These are phyloP conservation scores for Torulaspora pretoriensis DNA, from an alignment of 1,139 yeast species.

Conservation along the genomic window DNA sequence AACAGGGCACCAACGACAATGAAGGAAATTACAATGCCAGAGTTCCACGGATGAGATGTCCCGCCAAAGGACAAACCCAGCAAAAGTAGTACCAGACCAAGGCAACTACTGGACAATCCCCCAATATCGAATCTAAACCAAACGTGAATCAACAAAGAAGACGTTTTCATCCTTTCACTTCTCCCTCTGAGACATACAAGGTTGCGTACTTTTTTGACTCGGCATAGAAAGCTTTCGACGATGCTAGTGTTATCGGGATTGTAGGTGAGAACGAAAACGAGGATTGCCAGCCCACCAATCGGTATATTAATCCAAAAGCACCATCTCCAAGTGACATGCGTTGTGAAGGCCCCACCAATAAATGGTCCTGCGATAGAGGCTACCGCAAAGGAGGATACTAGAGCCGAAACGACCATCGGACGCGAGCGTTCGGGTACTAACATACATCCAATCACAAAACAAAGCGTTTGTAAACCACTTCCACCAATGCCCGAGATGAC, in stretches of 20 bases:
- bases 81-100: conserved; percentile 39
- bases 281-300: conserved; percentile 52
- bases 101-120: conserved; percentile 42
- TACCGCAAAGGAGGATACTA: conserved; percentile 50
- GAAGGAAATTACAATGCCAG: conserved; percentile 2
- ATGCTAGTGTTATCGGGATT: neutral
- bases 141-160: conserved; percentile 47
- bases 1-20: conserved; percentile 3
- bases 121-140: conserved; percentile 42
- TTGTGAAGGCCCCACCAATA: conserved; percentile 59
- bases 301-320: conserved; percentile 67
- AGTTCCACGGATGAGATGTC: conserved; percentile 3
- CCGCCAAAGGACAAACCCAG: conserved; percentile 8
- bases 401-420: conserved; percentile 45
- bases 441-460: conserved; percentile 54
- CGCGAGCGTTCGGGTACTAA: conserved; percentile 53
- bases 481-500: conserved; percentile 67
- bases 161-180: neutral
- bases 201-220: neutral
- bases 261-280: conserved; percentile 37
- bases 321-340: conserved; percentile 66
- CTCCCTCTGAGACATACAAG: neutral
- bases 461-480: conserved; percentile 59
- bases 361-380: conserved; percentile 60
- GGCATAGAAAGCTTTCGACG: neutral